Percentiles rank a stretch among this genome's conserved stretches.
These are phyloP conservation scores for Clathrus columnatus DNA, from an alignment of 768 basidiomycete species.

Conservation along the genomic window DNA sequence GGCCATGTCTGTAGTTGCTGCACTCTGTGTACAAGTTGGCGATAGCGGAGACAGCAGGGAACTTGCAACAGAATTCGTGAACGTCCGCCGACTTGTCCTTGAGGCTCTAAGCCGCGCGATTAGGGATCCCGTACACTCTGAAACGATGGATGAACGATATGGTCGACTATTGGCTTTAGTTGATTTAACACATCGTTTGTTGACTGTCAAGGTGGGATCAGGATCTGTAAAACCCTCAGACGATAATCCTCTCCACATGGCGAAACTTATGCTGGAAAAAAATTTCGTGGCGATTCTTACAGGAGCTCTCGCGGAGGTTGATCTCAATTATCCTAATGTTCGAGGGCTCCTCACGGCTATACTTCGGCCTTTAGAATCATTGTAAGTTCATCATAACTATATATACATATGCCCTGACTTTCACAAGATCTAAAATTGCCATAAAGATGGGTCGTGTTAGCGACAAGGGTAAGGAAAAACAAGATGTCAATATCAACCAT, in stretches of 20 bases:
- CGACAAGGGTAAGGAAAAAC: slow-evolving; percentile 50
- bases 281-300: slow-evolving; percentile 88
- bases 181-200: slow-evolving; percentile 79
- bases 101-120: slow-evolving; percentile 82
- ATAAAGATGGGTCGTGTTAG: slow-evolving; percentile 91
- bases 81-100: slow-evolving; percentile 87
- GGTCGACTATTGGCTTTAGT: slow-evolving; percentile 80
- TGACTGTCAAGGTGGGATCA: slow-evolving; percentile 53
- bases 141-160: slow-evolving; percentile 63
- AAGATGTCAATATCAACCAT: slow-evolving; percentile 41
- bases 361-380: slow-evolving; percentile 76
- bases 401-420: background rate
- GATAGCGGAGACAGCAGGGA: slow-evolving; percentile 64
- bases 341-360: slow-evolving; percentile 80
- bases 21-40: slow-evolving; percentile 84
- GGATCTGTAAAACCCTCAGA: slow-evolving; percentile 38
- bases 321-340: slow-evolving; percentile 91
- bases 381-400: slow-evolving; percentile 45
- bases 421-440: slow-evolving; percentile 79
- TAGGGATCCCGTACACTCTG: slow-evolving; percentile 61
- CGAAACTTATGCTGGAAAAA: slow-evolving; percentile 98
- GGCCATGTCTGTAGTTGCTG: slow-evolving; percentile 85
- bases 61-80: slow-evolving; percentile 64
- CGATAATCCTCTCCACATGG: slow-evolving; percentile 83
- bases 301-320: slow-evolving; percentile 80